Evolutionary conservation across 2,329 filamentous ascomycete species (phyloP), one percentile per base, ranked within the genome.

Genomic region (Cladosporium sp.): DNA sequence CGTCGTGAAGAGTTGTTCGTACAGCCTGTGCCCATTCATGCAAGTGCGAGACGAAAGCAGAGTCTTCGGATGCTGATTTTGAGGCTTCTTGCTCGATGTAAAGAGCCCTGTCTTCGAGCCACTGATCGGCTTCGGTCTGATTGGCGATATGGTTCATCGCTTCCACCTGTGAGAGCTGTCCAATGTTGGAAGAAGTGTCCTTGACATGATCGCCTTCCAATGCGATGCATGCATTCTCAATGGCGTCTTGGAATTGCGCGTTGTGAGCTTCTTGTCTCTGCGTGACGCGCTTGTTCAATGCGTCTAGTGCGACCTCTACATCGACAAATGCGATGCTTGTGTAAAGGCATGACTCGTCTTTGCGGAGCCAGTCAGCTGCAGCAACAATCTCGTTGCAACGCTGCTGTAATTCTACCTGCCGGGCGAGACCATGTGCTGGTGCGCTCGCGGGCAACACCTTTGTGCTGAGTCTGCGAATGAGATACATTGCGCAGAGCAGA

Each of bases 401-500:
- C 28, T 45, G 25, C 13, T 44, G 40, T 19, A 19, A 4, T 24
- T 10, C 45, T 35, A 28, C 19, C 17, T 45, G 42, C 15, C 17
- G 42, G 42, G 42, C 42, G 9, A 57, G 45, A 2, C 35, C 55
- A 13, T 35, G 19, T 9, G 25, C 45, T 13, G 19, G 9, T n/a
- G 52, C 25, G 13, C 5, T 22, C 15, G n/a, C 20, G 20, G 40
- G 52, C 28, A 34, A 9, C n/a, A 57, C 19, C n/a, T 51, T 42
- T 10, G 45, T 47, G 19, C 56, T 32, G 24, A 58, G 47, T 42
- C 37, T 60, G 25, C 24, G 39, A 15, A 64, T 44, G 15, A 64
- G 20, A 54, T 73, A 68, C 35, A 61, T 67, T 4, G 61, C 61
- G 24, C 60, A 64, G 4, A 74, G 64, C 10, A 74, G 55, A n/a